These are phyloP conservation scores for Monilinia fructigena DNA, from an alignment of 2,329 filamentous ascomycete species.

Conservation along the genomic window DNA sequence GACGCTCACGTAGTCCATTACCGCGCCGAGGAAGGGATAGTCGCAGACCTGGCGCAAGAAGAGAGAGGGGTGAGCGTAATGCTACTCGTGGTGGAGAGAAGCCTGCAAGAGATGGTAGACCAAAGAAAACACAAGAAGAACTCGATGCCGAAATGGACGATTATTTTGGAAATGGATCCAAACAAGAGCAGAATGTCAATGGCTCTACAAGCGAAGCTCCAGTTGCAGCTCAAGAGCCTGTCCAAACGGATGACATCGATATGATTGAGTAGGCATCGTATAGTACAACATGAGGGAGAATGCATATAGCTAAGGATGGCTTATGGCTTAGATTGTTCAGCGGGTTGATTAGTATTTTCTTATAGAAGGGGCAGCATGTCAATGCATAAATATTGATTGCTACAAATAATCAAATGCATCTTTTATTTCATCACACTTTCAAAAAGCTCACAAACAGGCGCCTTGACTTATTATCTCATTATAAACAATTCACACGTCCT, in stretches of 20 bases:
- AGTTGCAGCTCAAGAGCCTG: conserved; percentile 37
- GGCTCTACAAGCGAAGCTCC: conserved; percentile 36
- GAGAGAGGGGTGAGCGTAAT: conserved; percentile 43
- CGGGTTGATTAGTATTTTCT: not conserved
- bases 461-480: not conserved
- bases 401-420: not conserved
- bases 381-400: not conserved
- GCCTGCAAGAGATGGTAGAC: conserved; percentile 50
- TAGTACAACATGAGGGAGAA: not conserved
- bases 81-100: conserved; percentile 45
- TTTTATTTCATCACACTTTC: not conserved
- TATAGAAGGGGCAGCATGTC: not conserved
- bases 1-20: conserved; percentile 59
- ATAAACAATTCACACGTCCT: no score
- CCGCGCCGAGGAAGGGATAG: conserved; percentile 51
- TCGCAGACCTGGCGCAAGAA: conserved; percentile 49
- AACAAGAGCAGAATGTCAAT: conserved; percentile 39
- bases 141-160: conserved; percentile 96
- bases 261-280: conserved; percentile 53
- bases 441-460: not conserved
- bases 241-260: conserved; percentile 57
- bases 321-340: not conserved
- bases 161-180: conserved; percentile 64
- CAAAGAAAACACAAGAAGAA: conserved; percentile 86
- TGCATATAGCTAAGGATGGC: not conserved